A percentile compares a stretch with the other conserved stretches of the same genome.
phyloP scores from a whole-genome alignment of 1,284 basidiomycete species.

The Ustilago tritici region DNA sequence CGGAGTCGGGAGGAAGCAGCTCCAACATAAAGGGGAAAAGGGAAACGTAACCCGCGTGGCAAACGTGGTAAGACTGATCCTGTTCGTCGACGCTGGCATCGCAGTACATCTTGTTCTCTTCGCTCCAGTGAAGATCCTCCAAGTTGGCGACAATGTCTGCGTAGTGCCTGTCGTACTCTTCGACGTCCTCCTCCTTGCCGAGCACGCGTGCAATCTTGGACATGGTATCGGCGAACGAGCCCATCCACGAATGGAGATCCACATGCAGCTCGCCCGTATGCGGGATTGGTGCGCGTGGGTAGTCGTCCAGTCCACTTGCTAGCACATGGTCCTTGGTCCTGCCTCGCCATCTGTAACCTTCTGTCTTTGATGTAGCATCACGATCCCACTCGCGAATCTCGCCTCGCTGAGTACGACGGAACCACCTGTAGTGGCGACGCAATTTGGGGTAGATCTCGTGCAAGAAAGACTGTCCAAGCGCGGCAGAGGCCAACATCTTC shows the following conservation, averaged over 20 bases:
- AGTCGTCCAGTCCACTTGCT: constrained; percentile 94
- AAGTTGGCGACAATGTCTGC: constrained; percentile 84
- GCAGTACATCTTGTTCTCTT: constrained; percentile 89
- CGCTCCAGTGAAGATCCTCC: constrained; percentile 93
- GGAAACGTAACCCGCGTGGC: constrained; percentile 90
- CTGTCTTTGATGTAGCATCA: constrained; percentile 82
- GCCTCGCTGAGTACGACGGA: constrained; percentile 85
- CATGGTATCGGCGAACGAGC: constrained; percentile 74
- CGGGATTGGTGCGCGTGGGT: constrained; percentile 82
- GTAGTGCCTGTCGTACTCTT: constrained; percentile 81
- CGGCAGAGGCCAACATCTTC: constrained; percentile 50
- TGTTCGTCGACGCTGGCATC: constrained; percentile 86
- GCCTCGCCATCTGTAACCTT: constrained; percentile 95
- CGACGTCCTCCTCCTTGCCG: constrained; percentile 82
- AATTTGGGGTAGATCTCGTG: constrained; percentile 83
- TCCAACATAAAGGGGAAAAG: constrained; percentile 87
- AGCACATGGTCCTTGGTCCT: constrained; percentile 85
- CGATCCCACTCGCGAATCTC: constrained; percentile 90
- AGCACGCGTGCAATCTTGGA: constrained; percentile 70
- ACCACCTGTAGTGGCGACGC: constrained; percentile 93
- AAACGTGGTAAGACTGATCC: constrained; percentile 88
- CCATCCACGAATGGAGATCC: constrained; percentile 95
- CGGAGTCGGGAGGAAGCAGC: constrained; percentile 77
- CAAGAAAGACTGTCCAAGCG: constrained; percentile 77
- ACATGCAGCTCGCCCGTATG: constrained; percentile 91